These are phyloP conservation scores for Gentiana dahurica DNA, from an alignment of 257 asterid species.

Conservation along the genomic window DNA sequence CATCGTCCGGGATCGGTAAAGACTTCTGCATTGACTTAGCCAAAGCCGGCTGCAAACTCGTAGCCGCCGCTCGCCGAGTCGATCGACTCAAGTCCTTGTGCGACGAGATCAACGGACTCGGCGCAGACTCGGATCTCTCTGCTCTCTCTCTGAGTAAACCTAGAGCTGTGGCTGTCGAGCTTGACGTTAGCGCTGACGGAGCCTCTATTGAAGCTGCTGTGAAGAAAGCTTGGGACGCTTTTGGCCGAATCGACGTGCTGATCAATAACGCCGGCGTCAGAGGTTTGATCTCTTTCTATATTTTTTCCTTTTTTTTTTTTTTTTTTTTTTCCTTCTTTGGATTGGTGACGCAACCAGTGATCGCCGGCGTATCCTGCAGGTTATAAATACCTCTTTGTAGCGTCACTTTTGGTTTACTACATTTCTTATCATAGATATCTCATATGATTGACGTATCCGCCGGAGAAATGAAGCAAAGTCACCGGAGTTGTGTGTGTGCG, in stretches of 20 bases:
- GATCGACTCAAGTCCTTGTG: conserved; percentile 45
- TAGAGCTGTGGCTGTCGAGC: conserved; percentile 51
- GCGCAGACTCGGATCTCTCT: conserved; percentile 2
- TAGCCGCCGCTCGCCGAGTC: conserved; percentile 62
- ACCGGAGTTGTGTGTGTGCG: too few species aligned
- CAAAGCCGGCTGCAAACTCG: conserved; percentile 54
- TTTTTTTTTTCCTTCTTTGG: too few species aligned
- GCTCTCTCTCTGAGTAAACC: background rate
- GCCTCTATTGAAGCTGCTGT: conserved; percentile 37
- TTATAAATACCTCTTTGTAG: too few species aligned
- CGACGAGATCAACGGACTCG: conserved; percentile 35
- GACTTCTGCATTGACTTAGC: conserved; percentile 42
- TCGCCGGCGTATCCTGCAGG: too few species aligned
- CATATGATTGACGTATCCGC: too few species aligned
- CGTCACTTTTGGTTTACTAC: too few species aligned
- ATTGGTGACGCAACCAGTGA: too few species aligned
- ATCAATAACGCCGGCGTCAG: conserved; percentile 14
- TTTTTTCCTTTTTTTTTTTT: too few species aligned
- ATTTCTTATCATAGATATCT: too few species aligned
- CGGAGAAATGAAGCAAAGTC: too few species aligned
- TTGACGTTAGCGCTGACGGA: conserved; percentile 34
- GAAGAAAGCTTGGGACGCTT: conserved; percentile 14
- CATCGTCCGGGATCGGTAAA: conserved; percentile 38
- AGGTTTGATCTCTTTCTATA: too few species aligned
- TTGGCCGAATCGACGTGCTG: conserved; percentile 50